Conservation (phyloP, 2,329 filamentous ascomycete species). For the Chrysoporthe austroafricana region DNA sequence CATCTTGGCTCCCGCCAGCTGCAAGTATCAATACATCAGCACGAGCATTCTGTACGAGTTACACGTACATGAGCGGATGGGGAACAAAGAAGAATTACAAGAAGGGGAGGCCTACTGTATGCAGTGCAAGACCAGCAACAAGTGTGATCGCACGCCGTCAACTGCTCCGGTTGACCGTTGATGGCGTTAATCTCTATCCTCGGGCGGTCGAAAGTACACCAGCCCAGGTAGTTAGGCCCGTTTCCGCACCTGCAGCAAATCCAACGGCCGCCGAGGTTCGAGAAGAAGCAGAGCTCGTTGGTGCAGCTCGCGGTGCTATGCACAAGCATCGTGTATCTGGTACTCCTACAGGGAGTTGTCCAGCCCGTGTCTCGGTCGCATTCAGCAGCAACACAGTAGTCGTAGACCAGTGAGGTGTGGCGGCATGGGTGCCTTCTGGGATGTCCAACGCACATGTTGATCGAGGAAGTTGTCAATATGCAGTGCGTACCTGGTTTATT, state of each 20-base stretch:
- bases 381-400: slow-evolving; percentile 54
- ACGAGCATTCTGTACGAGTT: background rate
- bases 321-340: slow-evolving; percentile 51
- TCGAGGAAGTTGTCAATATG: background rate
- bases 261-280: slow-evolving; percentile 54
- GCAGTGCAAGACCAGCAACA: slow-evolving; percentile 55
- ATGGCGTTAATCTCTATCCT: slow-evolving; percentile 39
- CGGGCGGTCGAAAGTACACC: slow-evolving; percentile 49
- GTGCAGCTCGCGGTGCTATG: slow-evolving; percentile 50
- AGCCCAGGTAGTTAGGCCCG: slow-evolving; percentile 56
- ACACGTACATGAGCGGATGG: background rate
- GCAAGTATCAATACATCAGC: background rate
- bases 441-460: slow-evolving; percentile 58
- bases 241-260: slow-evolving; percentile 57
- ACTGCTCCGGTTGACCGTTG: slow-evolving; percentile 40
- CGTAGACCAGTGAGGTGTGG: slow-evolving; percentile 59
- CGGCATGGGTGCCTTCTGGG: slow-evolving; percentile 56
- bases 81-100: background rate
- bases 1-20: background rate
- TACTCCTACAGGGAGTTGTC: slow-evolving; percentile 53
- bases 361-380: slow-evolving; percentile 56
- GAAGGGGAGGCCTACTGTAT: slow-evolving; percentile 43
- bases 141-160: slow-evolving; percentile 55
- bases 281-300: slow-evolving; percentile 56
- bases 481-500: background rate